Conservation (phyloP, 2,329 filamentous ascomycete species). For the Neofusicoccum umdonicola region DNA sequence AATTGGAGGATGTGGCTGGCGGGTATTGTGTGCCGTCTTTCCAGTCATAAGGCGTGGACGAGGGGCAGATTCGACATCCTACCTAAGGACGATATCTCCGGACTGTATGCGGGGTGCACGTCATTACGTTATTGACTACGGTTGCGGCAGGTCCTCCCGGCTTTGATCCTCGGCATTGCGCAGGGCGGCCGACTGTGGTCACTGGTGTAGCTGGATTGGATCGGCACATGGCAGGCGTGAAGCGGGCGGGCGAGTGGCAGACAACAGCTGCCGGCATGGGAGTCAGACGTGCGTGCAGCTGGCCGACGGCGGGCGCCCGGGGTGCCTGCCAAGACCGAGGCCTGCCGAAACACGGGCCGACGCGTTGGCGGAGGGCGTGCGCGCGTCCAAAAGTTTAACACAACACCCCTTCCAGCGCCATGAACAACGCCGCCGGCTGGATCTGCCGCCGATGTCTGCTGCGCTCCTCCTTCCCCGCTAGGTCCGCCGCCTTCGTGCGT, state of each 20-base stretch:
- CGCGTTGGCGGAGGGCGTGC: neutral
- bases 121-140: slow-evolving; percentile 7
- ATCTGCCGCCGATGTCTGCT: slow-evolving; percentile 11
- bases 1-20: neutral
- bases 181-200: neutral
- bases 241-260: neutral
- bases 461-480: neutral
- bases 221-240: neutral
- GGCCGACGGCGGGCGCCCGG: no score
- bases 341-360: slow-evolving; percentile 1
- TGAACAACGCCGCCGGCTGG: slow-evolving; percentile 13
- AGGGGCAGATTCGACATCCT: neutral
- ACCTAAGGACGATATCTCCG: slow-evolving; percentile 1
- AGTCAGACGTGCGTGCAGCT: no score
- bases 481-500: neutral
- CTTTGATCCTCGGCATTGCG: neutral
- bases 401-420: neutral
- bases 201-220: neutral
- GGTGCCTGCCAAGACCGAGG: neutral
- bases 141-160: neutral
- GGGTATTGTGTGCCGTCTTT: neutral
- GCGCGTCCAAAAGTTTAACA: neutral
- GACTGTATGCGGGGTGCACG: neutral
- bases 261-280: no score
- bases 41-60: neutral